A percentile compares a stretch with the other conserved stretches of the same genome.
These are phyloP conservation scores for Reutealis trisperma DNA, from an alignment of 345 rosid genomes.

Conservation along the genomic window DNA sequence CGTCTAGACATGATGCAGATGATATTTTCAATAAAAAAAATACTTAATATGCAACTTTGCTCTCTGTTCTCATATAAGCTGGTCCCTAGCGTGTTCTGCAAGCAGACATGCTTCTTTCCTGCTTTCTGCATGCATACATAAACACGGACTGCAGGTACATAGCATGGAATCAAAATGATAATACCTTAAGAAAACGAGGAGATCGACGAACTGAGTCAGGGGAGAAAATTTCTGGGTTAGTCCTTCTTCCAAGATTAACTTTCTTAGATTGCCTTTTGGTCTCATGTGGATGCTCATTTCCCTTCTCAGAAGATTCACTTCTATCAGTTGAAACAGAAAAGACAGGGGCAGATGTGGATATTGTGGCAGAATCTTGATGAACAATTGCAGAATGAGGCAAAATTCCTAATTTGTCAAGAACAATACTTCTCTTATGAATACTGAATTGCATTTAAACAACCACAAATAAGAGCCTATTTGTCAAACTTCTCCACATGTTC, in stretches of 20 bases:
- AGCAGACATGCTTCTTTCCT: background rate
- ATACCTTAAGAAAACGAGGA: conserved; percentile 57
- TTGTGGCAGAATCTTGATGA: conserved; percentile 52
- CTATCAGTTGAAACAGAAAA: conserved; percentile 54
- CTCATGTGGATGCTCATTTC: conserved; percentile 31
- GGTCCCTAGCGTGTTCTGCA: background rate
- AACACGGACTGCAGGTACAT: background rate
- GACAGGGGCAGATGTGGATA: conserved; percentile 67
- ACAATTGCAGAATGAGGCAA: conserved; percentile 38
- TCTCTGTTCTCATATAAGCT: background rate
- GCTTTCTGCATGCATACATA: background rate
- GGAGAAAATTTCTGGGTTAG: conserved; percentile 38
- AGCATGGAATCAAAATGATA: background rate
- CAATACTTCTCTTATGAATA: conserved; percentile 5
- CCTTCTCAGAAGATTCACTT: conserved; percentile 53
- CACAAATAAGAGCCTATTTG: background rate
- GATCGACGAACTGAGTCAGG: conserved; percentile 63
- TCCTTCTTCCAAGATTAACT: conserved; percentile 34
- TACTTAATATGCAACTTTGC: background rate
- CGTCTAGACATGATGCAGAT: background rate
- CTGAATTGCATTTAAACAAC: conserved; percentile 20
- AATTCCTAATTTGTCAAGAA: conserved; percentile 43
- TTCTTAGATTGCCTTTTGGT: conserved; percentile 27
- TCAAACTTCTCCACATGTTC: background rate
- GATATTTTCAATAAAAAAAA: background rate